Conservation (phyloP, 345 rosid species). For the Toxicodendron radicans region DNA sequence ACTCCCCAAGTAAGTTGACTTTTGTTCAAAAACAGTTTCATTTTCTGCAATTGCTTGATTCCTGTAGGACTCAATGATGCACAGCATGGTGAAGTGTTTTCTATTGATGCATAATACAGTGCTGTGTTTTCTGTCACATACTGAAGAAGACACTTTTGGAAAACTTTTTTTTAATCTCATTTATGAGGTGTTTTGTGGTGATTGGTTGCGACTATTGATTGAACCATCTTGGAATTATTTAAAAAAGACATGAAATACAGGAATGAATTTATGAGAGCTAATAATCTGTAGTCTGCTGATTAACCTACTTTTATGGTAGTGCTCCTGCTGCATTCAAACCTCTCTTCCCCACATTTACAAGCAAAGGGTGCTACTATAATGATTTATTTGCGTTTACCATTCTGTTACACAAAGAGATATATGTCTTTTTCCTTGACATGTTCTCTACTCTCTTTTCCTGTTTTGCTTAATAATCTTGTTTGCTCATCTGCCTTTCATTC, state of each 20-base stretch:
- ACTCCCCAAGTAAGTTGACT: constrained; percentile 63
- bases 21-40: neutral
- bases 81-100: neutral
- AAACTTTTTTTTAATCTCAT: neutral
- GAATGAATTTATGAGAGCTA: neutral
- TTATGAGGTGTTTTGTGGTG: constrained; percentile 1
- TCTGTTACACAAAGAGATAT: too few species aligned
- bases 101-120: neutral
- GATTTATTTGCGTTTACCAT: neutral
- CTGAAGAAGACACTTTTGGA: neutral
- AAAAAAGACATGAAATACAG: neutral
- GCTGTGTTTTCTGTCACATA: neutral
- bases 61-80: neutral
- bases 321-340: neutral
- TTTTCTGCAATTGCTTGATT: constrained; percentile 1
- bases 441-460: neutral
- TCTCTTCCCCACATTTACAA: neutral
- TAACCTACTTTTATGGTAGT: neutral
- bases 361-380: neutral
- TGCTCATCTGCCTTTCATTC: neutral
- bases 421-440: neutral
- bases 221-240: neutral
- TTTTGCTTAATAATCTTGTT: neutral
- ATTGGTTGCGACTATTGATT: neutral
- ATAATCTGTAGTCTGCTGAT: neutral